Evolutionary conservation across 352 stramenopile species (phyloP), one percentile per base, ranked within the genome.

Genomic region (Globisporangium irregulare): DNA sequence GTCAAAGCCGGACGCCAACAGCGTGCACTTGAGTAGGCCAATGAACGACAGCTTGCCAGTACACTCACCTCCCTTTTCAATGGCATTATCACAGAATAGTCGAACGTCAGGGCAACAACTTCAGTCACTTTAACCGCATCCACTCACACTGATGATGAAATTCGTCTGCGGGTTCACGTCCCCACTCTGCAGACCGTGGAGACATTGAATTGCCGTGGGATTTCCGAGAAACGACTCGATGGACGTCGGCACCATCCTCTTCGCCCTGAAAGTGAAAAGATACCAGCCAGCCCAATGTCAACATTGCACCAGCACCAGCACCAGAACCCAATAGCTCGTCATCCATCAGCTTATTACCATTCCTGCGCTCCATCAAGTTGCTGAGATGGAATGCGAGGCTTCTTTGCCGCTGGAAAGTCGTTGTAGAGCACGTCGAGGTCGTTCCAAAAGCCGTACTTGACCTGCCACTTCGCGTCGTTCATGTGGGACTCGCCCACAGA

Each of bases 61-160:
- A 50, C 68, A 73, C 46, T 79, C 59, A 0, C 72, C 79, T 2
- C 84, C 84, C 84, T 92, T 25, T 34, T 20, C 43, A 20, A 25
- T 61, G 24, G 38, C 27, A 48, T 38, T n/a, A 63, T 15, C 60
- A 22, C 15, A 41, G 24, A 63, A 9, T 24, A 55, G 6, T 29
- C 20, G 20, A 59, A 14, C 59, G 3, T 34, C 36, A n/a, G 3
- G 43, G 46, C 12, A 67, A 32, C 7, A 36, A 20, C 22, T 38
- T 55, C 4, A 9, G 25, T 14, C 15, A 32, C 4, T 32, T 32
- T 32, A 32, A 32, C 29, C 8, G 29, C 29, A 32, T 1, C 29
- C 29, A 46, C 72, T 29, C 56, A 91, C 84, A 20, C 80, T 87
- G 66, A 94, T 79, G 64, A 92, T 78, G 63, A 87, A 87, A 65